Percentiles rank a stretch among this genome's conserved stretches.
Conservation (phyloP, 2,329 filamentous ascomycete species). For the Zymoseptoria crescenta region DNA sequence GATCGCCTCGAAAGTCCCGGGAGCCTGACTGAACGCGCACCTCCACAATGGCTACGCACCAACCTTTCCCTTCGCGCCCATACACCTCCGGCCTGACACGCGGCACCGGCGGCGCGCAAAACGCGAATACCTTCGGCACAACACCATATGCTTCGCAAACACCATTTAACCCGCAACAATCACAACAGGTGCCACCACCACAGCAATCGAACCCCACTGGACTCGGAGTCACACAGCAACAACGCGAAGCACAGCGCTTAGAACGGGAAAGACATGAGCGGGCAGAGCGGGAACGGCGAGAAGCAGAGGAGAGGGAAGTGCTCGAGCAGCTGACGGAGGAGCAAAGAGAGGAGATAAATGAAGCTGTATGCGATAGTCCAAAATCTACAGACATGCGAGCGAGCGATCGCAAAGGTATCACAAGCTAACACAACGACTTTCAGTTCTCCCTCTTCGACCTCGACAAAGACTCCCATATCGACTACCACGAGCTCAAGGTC, state of each 20-base stretch:
- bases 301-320: slow-evolving; percentile 38
- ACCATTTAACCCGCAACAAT: slow-evolving; percentile 28
- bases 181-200: slow-evolving; percentile 4
- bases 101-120: slow-evolving; percentile 26
- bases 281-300: slow-evolving; percentile 34
- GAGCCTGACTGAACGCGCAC: neutral
- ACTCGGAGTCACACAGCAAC: slow-evolving; percentile 27
- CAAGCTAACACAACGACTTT: slow-evolving; percentile 9
- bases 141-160: slow-evolving; percentile 26
- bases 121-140: slow-evolving; percentile 22
- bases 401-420: neutral
- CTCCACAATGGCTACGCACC: slow-evolving; percentile 45
- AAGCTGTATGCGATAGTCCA: slow-evolving; percentile 55
- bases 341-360: slow-evolving; percentile 85
- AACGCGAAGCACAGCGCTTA: slow-evolving; percentile 36
- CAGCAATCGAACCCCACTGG: slow-evolving; percentile 28
- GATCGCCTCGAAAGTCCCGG: neutral
- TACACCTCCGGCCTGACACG: slow-evolving; percentile 30
- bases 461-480: slow-evolving; percentile 86
- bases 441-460: slow-evolving; percentile 94
- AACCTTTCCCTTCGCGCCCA: slow-evolving; percentile 48
- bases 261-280: slow-evolving; percentile 37
- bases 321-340: slow-evolving; percentile 66
- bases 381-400: neutral
- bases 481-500: slow-evolving; percentile 98